Percentiles rank a stretch among this genome's conserved stretches.
Conservation (phyloP, 495 filamentous ascomycete genomes). For the Cetradonia linearis region DNA sequence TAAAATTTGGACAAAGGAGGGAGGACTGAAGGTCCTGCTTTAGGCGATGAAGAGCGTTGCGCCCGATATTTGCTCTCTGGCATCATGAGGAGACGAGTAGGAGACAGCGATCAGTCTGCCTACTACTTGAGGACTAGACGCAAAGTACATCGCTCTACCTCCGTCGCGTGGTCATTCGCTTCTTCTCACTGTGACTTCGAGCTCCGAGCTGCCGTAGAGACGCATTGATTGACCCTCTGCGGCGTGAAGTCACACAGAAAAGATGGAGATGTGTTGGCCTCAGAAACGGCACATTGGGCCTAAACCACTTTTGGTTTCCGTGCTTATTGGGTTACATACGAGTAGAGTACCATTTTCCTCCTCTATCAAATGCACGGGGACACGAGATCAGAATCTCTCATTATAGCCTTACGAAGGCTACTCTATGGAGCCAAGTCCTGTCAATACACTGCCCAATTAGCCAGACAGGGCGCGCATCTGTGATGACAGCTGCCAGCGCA, state of each 20-base stretch:
- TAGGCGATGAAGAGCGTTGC: conserved; percentile 19
- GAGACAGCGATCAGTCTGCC: not conserved
- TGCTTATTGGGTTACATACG: conserved; percentile 1
- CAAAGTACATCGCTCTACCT: conserved; percentile 11
- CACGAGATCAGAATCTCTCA: not conserved
- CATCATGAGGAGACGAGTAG: conserved; percentile 6
- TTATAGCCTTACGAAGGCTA: not conserved
- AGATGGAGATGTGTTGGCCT: not conserved
- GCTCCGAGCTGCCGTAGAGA: not conserved
- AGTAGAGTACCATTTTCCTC: not conserved
- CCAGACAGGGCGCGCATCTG: not conserved
- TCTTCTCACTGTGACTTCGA: not conserved
- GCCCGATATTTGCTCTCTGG: conserved; percentile 13
- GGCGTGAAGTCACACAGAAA: not conserved
- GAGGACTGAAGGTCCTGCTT: conserved; percentile 17
- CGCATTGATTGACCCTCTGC: conserved; percentile 5
- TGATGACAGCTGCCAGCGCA: not conserved
- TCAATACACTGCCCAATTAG: not conserved
- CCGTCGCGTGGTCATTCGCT: not conserved
- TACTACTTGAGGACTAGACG: not conserved
- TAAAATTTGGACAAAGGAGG: conserved; percentile 23
- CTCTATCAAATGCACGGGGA: not conserved
- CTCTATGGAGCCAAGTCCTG: not conserved
- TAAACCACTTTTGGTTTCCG: not conserved
- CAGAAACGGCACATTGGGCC: not conserved